Base-by-base conservation (phyloP, 2,329 filamentous ascomycete species). In the Ascochyta lentis region DNA sequence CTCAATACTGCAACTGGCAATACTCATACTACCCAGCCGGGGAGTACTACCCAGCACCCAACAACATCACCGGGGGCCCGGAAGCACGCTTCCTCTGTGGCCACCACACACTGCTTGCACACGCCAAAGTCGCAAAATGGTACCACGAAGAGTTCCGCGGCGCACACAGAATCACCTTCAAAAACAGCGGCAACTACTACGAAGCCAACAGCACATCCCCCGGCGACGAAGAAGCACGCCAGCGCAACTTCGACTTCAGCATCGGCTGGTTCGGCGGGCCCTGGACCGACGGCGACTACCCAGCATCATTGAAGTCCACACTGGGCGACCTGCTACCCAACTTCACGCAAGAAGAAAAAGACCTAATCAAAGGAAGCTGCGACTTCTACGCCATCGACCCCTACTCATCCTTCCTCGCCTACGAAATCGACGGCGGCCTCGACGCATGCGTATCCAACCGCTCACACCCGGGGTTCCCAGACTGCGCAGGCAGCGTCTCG, bases 1-100 rank as follows among this genome's bases (percentile, higher is more conserved):
- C 77, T 2, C 77, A 79, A 60, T 78, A 80, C 66, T 81, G 79
- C 55, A 79, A 81, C 53, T 80, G 79, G 79, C 79, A 81, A 62
- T 81, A 79, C 61, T 67, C 71, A 1, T 64, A 61, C 49, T 81
- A 80, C 38, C 79, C 77, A 3, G 74, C 76, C 13, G 78, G 80
- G 6, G 64, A 75, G 13, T 77, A 78, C 56, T 80, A 80, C 35
- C 79, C 79, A 15, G 76, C 77, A 1, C 81, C 80, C 29, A 75
- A 78, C 46, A 69, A 71, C 40, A 65, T 79, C 15, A 77, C 74
- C 0, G 74, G 72, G 13, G 80, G 79, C 4, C 51, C 74, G 1
- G 56, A 70, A 35, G 70, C 77, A n/a, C 70, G 78, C 9, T 78
- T 80, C 49, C 66, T 79, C 13, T 81, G 79, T 42, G 77, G 77